A percentile compares a stretch with the other conserved stretches of the same genome.
Conservation (phyloP, 495 filamentous ascomycete species). For the Neurospora sp. region DNA sequence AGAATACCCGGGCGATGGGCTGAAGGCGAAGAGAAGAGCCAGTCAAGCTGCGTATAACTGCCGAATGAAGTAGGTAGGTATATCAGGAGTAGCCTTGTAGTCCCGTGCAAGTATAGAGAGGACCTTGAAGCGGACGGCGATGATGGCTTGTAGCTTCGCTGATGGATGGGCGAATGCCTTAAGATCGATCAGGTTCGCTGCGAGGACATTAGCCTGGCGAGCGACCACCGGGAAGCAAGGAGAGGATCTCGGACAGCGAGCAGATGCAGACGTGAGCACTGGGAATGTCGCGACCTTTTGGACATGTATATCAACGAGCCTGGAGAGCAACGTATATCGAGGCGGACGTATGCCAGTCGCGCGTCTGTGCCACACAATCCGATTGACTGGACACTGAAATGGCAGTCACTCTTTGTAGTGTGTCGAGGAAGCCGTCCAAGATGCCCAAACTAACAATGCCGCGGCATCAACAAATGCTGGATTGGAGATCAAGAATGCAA, state of each 20-base stretch:
- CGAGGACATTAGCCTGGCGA: neutral
- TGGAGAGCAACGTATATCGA: neutral
- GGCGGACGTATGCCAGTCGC: neutral
- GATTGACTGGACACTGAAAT: neutral
- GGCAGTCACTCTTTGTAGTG: neutral
- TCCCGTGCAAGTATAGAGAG: neutral
- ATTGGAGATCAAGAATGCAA: neutral
- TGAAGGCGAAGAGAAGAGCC: neutral
- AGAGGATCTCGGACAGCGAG: neutral
- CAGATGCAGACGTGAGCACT: neutral
- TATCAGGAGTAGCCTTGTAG: neutral
- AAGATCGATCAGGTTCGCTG: neutral
- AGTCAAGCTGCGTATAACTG: neutral
- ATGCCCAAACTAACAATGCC: neutral
- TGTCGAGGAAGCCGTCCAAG: neutral
- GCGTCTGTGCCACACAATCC: neutral
- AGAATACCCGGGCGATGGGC: neutral
- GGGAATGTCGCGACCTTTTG: neutral
- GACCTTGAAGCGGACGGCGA: neutral
- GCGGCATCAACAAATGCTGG: neutral
- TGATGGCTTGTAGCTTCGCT: neutral
- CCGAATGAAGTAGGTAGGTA: neutral
- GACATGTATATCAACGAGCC: neutral
- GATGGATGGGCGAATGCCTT: neutral
- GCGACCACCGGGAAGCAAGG: neutral